Base-by-base conservation (phyloP, 225 moss, liverwort and hornwort genomes). In the Bryoerythrophyllum caledonicum region DNA sequence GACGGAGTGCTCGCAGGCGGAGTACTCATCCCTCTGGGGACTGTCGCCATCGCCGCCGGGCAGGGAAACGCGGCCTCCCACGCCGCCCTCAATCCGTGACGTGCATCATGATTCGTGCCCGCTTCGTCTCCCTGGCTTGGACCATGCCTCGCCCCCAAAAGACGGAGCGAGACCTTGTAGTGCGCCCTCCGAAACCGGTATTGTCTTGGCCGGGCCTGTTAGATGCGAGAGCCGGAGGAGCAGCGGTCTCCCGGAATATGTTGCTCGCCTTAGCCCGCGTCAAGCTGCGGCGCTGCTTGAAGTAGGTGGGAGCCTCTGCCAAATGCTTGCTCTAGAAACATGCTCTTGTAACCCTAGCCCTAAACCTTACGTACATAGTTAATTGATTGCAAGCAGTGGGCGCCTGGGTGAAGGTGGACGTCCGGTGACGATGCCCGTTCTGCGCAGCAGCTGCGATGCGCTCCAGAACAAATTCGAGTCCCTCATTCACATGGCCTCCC, bases 381-480 rank as follows among this genome's bases (percentile, higher is more conserved):
- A 48, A 48, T 69, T 62, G 37, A 37, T 79, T 72, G 72, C 57
- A 57, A 32, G 68, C 68, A 46, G 56, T 63, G 44, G 20, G 56
- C 58, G 38, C 12, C 1, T 78, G 58, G 72, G 78, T 85, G 78
- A 76, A 87, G 87, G 87, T 77, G 84, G 84, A 63, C 84, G 58
- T 75, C 46, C 72, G 8, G 79, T 87, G 48, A 84, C 74, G 19
- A 35, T 87, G 68, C 72, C 82, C 60, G 65, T 71, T 32, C 72
- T 87, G 82, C 71, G 54, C 64, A 82, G 68, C 48, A 78, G 72
- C 37, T 58, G 74, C 11, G 12, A 74, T 48, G 55, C 71, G 61
- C 79, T 84, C 3, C 49, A 80, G 23, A 68, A 65, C 19, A 84
- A 77, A 57, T 78, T 87, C 43, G 70, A 87, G 38, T 71, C 87